Base-by-base conservation (phyloP, 129 eudicot genomes). In the Saposhnikovia divaricata region DNA sequence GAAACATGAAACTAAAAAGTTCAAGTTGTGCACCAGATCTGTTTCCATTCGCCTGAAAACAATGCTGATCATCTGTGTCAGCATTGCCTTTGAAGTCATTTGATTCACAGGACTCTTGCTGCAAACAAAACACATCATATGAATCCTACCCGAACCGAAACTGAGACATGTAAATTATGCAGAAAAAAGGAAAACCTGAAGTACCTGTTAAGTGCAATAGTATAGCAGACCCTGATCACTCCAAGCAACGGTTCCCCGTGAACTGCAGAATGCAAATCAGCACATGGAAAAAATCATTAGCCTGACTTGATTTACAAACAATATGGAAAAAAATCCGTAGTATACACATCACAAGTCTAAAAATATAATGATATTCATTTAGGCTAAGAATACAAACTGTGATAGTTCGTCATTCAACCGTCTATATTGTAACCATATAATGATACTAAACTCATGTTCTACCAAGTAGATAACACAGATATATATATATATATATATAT, bases 71-170 rank as follows among this genome's bases (percentile, higher is more conserved):
- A 96, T 96, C 81, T 96, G 99, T 25, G 99, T 96, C 81, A 96
- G 76, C 98, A 92, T 96, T 77, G 99, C 99, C 90, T 96, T 96
- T 82, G 99, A 87, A 48, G 99, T 96, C 76, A 97, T 97, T 90
- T 96, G 99, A 88, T 96, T 96, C 81, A 96, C 85, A 74, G 97
- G 95, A 90, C 99, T 96, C 91, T 96, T 96, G 92, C 97, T 96
- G 74, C 79, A 63, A 80, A 71, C 80, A 86, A 2, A 84, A 37
- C 48, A 76, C 68, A 77, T 72, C 68, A 50, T 77, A 81, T 88
- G 51, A 79, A 42, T 71, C 80, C 82, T 42, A 77, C 45, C 47
- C 25, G 45, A 68, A 73, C 47, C 25, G 45, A 68, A 73, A 68
- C 82, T 63, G 43, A 61, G 39, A 80, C 76, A 61, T 25, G 69